phyloP scores from a whole-genome alignment of 2,329 filamentous ascomycete genomes.

The Ustulina deusta region DNA sequence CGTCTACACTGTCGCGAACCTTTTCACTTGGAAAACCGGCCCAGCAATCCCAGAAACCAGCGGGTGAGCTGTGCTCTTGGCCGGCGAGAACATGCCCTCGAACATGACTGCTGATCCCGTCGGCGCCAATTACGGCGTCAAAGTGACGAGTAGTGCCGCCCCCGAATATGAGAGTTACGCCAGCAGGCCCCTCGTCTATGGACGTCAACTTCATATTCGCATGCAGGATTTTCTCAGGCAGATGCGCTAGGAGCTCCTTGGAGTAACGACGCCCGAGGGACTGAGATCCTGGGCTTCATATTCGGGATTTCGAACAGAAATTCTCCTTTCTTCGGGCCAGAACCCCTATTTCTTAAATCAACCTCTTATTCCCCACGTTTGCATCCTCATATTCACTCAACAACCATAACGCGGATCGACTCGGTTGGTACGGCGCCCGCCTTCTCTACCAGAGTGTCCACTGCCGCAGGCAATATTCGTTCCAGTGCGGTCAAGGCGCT shows the following conservation, averaged over 20 bases:
- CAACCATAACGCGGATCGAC: slow-evolving; percentile 28
- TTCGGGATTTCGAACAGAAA: slow-evolving; percentile 28
- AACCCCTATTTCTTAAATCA: slow-evolving; percentile 26
- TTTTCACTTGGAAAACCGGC: slow-evolving; percentile 11
- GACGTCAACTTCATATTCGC: slow-evolving; percentile 34
- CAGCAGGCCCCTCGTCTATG: slow-evolving; percentile 1
- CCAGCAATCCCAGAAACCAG: slow-evolving; percentile 35
- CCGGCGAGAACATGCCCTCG: slow-evolving; percentile 31
- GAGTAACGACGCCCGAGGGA: slow-evolving; percentile 37
- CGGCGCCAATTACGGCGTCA: slow-evolving; percentile 15
- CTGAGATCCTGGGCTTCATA: slow-evolving; percentile 22
- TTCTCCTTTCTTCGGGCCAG: slow-evolving; percentile 12
- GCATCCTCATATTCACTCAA: slow-evolving; percentile 22
- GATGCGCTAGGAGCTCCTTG: slow-evolving; percentile 30
- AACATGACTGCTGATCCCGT: slow-evolving; percentile 27
- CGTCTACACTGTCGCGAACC: slow-evolving; percentile 5
- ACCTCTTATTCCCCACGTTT: neutral
- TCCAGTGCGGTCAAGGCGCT: slow-evolving; percentile 29
- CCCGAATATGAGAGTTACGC: neutral
- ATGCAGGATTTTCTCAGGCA: slow-evolving; percentile 37
- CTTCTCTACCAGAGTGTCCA: slow-evolving; percentile 27
- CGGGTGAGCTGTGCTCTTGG: slow-evolving; percentile 22
- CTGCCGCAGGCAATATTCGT: slow-evolving; percentile 25
- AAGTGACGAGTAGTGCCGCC: neutral
- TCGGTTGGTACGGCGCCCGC: slow-evolving; percentile 34